Conservation (phyloP, 495 filamentous ascomycete genomes). For the Daldinia bambusicola region DNA sequence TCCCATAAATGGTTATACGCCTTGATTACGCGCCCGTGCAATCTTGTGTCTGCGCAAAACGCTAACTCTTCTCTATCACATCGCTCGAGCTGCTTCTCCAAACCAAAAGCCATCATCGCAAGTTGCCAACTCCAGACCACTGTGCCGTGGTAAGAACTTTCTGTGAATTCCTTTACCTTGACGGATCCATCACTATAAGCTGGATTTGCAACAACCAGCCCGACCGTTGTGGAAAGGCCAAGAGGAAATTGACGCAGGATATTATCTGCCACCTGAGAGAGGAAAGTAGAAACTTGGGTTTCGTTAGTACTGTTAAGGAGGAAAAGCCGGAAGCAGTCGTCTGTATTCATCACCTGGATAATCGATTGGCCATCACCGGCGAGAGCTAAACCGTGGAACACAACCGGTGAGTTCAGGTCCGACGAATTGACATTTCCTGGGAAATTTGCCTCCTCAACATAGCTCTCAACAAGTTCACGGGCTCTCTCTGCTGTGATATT, state of each 20-base stretch:
- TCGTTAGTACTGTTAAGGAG: slow-evolving; percentile 70
- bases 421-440: slow-evolving; percentile 56
- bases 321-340: slow-evolving; percentile 72
- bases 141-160: slow-evolving; percentile 70
- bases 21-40: slow-evolving; percentile 61
- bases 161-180: slow-evolving; percentile 64
- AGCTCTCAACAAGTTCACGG: slow-evolving; percentile 57
- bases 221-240: slow-evolving; percentile 66
- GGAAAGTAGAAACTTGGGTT: slow-evolving; percentile 63
- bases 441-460: slow-evolving; percentile 56
- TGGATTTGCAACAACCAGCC: slow-evolving; percentile 70
- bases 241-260: slow-evolving; percentile 67
- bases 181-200: slow-evolving; percentile 63
- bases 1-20: slow-evolving; percentile 72
- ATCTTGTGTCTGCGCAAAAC: slow-evolving; percentile 61
- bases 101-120: slow-evolving; percentile 70
- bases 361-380: slow-evolving; percentile 62
- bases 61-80: slow-evolving; percentile 52
- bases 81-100: slow-evolving; percentile 60
- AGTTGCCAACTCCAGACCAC: slow-evolving; percentile 74
- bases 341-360: slow-evolving; percentile 70
- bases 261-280: slow-evolving; percentile 66
- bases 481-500: slow-evolving; percentile 57
- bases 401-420: slow-evolving; percentile 34
- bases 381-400: slow-evolving; percentile 66